phyloP scores from a whole-genome alignment of 1,284 basidiomycete genomes.

The Leccinum huronense region DNA sequence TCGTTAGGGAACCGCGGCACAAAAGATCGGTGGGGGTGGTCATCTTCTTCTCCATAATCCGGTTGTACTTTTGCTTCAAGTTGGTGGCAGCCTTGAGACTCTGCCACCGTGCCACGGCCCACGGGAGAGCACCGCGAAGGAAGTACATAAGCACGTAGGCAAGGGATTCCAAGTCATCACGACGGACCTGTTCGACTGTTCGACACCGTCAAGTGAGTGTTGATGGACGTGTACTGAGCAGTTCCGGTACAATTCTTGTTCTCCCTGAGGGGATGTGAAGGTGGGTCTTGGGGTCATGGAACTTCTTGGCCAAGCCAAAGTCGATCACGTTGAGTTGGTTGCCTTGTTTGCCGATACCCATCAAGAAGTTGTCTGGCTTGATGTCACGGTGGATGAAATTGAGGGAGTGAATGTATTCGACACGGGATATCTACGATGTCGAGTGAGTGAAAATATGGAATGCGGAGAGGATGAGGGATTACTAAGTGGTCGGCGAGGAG shows the following conservation, averaged over 20 bases:
- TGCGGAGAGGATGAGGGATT: slow-evolving; percentile 31
- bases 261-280: slow-evolving; percentile 87
- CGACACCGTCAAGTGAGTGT: slow-evolving; percentile 83
- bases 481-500: slow-evolving; percentile 97
- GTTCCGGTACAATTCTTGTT: slow-evolving; percentile 99
- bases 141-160: slow-evolving; percentile 99
- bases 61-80: slow-evolving; percentile 96
- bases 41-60: slow-evolving; percentile 99
- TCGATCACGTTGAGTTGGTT: slow-evolving; percentile 99
- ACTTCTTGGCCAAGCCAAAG: slow-evolving; percentile 93
- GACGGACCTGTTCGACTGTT: slow-evolving; percentile 86
- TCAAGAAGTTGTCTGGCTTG: slow-evolving; percentile 99
- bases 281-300: slow-evolving; percentile 76
- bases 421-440: slow-evolving; percentile 82
- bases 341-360: slow-evolving; percentile 99
- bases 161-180: slow-evolving; percentile 94
- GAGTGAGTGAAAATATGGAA: background rate
- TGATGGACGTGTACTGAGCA: slow-evolving; percentile 98
- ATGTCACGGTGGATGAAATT: slow-evolving; percentile 99
- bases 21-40: slow-evolving; percentile 94
- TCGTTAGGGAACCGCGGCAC: slow-evolving; percentile 98
- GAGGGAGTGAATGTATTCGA: slow-evolving; percentile 99
- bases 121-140: slow-evolving; percentile 88
- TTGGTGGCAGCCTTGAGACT: slow-evolving; percentile 97
- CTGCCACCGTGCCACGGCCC: slow-evolving; percentile 60